Evolutionary conservation across 2,329 filamentous ascomycete species (phyloP).

Genomic region (Calonectria hongkongensis): DNA sequence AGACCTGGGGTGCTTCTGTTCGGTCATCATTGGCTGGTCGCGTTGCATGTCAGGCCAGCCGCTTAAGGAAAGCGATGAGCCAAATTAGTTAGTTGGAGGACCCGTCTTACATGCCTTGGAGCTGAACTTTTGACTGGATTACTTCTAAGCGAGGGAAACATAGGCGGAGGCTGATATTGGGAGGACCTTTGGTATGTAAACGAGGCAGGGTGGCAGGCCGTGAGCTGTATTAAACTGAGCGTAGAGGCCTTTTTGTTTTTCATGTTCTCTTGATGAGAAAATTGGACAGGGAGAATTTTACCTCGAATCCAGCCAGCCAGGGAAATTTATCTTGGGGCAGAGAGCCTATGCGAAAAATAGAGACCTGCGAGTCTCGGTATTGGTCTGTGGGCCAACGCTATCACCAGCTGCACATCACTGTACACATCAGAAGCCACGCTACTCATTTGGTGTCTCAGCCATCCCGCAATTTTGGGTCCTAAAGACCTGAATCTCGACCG

Average conservation of each 20-base stretch:
- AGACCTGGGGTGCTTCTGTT: neutral
- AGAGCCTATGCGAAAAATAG: neutral
- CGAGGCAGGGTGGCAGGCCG: no score
- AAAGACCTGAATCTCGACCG: neutral
- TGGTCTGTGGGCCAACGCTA: neutral
- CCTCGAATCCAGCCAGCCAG: no score
- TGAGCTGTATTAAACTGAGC: neutral
- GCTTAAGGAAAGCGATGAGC: neutral
- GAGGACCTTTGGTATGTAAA: neutral
- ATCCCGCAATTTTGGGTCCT: neutral
- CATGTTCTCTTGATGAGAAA: neutral
- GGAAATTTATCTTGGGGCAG: neutral
- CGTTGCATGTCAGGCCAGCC: neutral
- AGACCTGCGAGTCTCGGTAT: neutral
- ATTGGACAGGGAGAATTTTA: no score
- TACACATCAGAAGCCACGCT: neutral
- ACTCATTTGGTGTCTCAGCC: constrained; percentile 30
- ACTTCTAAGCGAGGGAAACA: constrained; percentile 1
- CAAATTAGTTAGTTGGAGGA: neutral
- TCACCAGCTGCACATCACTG: neutral
- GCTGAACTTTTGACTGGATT: neutral
- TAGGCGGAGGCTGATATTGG: neutral
- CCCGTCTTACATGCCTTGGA: constrained; percentile 32
- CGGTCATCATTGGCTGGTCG: constrained; percentile 1
- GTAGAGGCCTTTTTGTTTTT: neutral